Evolutionary conservation across 768 basidiomycete genomes (phyloP).

Genomic region (Lentinula boryana): DNA sequence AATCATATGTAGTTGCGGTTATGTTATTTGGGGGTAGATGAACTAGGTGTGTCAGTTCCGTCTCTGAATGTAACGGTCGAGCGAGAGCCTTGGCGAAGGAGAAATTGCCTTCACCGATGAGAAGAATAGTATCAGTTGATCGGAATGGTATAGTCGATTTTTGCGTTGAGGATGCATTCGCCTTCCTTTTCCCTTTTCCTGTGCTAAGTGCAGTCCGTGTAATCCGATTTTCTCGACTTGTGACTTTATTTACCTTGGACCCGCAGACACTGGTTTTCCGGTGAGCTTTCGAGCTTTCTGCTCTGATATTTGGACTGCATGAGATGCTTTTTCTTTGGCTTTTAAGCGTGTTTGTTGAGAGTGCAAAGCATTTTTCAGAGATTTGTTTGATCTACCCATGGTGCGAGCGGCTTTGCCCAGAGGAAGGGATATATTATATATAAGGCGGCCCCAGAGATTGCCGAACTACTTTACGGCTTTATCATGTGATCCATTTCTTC

Average conservation of each 20-base stretch:
- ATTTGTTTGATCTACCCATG: conserved; percentile 47
- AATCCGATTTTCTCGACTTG: not conserved
- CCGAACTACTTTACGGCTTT: not conserved
- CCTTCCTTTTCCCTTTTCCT: not conserved
- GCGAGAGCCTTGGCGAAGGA: conserved; percentile 81
- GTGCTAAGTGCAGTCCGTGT: not conserved
- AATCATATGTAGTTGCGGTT: conserved; percentile 83
- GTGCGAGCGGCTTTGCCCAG: not conserved
- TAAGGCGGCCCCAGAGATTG: too few relatives aligned
- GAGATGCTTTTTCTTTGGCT: conserved; percentile 55
- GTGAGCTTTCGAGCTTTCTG: conserved; percentile 14
- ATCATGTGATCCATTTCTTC: too few relatives aligned
- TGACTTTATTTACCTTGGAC: conserved; percentile 33
- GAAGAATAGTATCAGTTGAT: conserved; percentile 59
- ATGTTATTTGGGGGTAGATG: conserved; percentile 60
- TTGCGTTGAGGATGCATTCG: conserved; percentile 12
- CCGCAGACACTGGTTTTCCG: conserved; percentile 9
- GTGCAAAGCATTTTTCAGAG: conserved; percentile 62
- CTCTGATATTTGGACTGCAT: conserved; percentile 37
- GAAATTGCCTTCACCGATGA: conserved; percentile 94
- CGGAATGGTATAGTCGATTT: conserved; percentile 60
- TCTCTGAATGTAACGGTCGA: conserved; percentile 34
- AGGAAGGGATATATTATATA: too few relatives aligned
- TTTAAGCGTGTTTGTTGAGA: conserved; percentile 65
- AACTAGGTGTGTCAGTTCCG: conserved; percentile 23